phyloP scores from a whole-genome alignment of 805 yeast genomes.

The Sugiyamaella valdiviana region DNA sequence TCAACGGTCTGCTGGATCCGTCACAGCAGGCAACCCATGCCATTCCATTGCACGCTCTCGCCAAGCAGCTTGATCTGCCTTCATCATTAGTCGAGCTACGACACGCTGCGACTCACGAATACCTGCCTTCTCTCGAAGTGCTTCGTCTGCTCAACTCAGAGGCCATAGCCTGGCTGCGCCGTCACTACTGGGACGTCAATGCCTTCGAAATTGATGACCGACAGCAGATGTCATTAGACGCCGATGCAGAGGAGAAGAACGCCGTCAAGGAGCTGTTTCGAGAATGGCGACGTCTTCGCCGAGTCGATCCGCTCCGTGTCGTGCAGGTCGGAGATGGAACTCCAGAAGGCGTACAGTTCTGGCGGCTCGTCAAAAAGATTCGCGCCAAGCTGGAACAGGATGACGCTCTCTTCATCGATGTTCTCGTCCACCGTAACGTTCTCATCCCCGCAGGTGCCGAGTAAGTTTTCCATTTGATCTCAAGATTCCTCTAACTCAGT shows the following conservation, averaged over 20 bases:
- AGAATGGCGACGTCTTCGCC: slow-evolving; percentile 45
- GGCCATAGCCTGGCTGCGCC: slow-evolving; percentile 71
- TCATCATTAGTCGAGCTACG: slow-evolving; percentile 80
- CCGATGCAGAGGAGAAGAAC: slow-evolving; percentile 10
- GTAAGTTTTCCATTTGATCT: not conserved
- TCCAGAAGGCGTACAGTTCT: slow-evolving; percentile 39
- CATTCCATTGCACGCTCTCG: slow-evolving; percentile 69
- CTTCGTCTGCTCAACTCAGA: slow-evolving; percentile 52
- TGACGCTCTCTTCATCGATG: slow-evolving; percentile 23
- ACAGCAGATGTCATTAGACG: slow-evolving; percentile 3
- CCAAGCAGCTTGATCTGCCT: slow-evolving; percentile 63
- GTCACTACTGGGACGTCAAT: slow-evolving; percentile 57
- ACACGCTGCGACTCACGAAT: slow-evolving; percentile 88
- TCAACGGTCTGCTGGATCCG: slow-evolving; percentile 86
- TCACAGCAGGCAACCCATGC: slow-evolving; percentile 74
- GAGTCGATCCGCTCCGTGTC: slow-evolving; percentile 37
- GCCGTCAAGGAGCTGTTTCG: slow-evolving; percentile 37
- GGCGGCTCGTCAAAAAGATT: slow-evolving; percentile 35
- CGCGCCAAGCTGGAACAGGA: slow-evolving; percentile 15
- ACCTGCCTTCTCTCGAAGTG: slow-evolving; percentile 62
- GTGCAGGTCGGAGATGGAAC: slow-evolving; percentile 41
- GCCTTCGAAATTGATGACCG: slow-evolving; percentile 7
- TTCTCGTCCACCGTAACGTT: slow-evolving; percentile 32
- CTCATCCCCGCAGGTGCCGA: slow-evolving; percentile 25
- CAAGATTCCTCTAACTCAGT: not conserved